Base-by-base conservation (phyloP, 371 early-diverging fungal genomes). In the Mucor saturninus region DNA sequence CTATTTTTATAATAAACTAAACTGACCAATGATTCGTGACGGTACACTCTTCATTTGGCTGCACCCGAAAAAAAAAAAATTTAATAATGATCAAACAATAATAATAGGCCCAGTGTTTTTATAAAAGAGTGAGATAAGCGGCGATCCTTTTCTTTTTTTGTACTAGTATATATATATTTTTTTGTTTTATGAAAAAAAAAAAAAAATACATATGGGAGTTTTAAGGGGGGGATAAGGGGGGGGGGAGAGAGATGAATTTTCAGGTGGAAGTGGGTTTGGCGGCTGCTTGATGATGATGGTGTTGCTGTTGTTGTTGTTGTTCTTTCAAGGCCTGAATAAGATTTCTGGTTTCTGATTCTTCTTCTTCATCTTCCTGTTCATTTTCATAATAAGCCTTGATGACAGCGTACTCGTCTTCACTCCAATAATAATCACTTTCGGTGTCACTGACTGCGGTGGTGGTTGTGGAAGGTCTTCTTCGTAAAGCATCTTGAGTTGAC, bases 351-450 rank as follows among this genome's bases (percentile, higher is more conserved):
- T 59, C 49, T 59, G 59, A 39, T 37, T 62, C 38, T 5, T 49
- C 54, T 21, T 62, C 62, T 21, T 62, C 62, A 37, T 64, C 48
- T 30, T 64, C 54, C 43, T 64, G 58, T 64, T 64, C 64, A 13
- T 64, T 64, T 64, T 64, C 64, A 53, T 59, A 64, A 53, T 43
- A 64, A 38, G 58, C 64, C 46, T 54, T 64, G 13, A 64, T 51
- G 11, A 64, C 45, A 11, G 52, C 50, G 37, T 43, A 59, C 43
- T 64, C 64, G 43, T 64, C 64, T 31, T 64, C 58, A 38, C 59
- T 59, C 64, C 64, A 64, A 58, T 58, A 64, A 45, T 38, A 38
- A 39, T 52, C 64, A 11, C 43, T 52, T 9, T 64, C 59, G 10
- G 52, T 58, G n/a, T 50, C 53, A 21, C 21, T 21, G 1, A 21